Conservation (phyloP, 129 eudicot genomes). For the Flaveria trinervia region DNA sequence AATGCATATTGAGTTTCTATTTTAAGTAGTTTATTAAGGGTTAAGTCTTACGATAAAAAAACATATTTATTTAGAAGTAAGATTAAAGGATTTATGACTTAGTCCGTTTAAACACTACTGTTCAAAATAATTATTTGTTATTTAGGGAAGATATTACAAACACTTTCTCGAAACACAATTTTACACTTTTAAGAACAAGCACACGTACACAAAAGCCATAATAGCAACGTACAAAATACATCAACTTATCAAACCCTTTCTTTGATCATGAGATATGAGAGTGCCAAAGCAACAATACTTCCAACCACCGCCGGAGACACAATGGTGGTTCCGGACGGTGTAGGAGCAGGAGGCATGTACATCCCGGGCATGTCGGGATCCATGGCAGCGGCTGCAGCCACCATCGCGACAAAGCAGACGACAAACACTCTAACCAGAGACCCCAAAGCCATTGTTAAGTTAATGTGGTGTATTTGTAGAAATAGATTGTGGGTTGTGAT, state of each 20-base stretch:
- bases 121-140: not conserved
- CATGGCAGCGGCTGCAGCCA: slow-evolving; percentile 36
- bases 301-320: slow-evolving; percentile 34
- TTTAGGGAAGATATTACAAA: not conserved
- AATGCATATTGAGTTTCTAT: no score
- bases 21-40: no score
- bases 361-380: slow-evolving; percentile 41
- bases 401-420: slow-evolving; percentile 28
- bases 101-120: not conserved
- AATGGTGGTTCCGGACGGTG: slow-evolving; percentile 40
- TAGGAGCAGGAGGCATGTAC: slow-evolving; percentile 40
- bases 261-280: slow-evolving; percentile 37
- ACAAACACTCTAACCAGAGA: slow-evolving; percentile 22
- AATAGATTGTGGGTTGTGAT: slow-evolving; percentile 14
- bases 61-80: no score
- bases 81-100: no score
- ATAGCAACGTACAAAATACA: slow-evolving; percentile 9
- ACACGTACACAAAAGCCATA: not conserved
- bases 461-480: slow-evolving; percentile 3
- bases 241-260: slow-evolving; percentile 28
- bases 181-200: slow-evolving; percentile 1
- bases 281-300: slow-evolving; percentile 33
- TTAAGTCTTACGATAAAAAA: no score
- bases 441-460: slow-evolving; percentile 25
- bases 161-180: slow-evolving; percentile 1